Evolutionary conservation across 495 filamentous ascomycete genomes (phyloP), one percentile per base, ranked within the genome.

Genomic region (Chaetomium cochliodes): DNA sequence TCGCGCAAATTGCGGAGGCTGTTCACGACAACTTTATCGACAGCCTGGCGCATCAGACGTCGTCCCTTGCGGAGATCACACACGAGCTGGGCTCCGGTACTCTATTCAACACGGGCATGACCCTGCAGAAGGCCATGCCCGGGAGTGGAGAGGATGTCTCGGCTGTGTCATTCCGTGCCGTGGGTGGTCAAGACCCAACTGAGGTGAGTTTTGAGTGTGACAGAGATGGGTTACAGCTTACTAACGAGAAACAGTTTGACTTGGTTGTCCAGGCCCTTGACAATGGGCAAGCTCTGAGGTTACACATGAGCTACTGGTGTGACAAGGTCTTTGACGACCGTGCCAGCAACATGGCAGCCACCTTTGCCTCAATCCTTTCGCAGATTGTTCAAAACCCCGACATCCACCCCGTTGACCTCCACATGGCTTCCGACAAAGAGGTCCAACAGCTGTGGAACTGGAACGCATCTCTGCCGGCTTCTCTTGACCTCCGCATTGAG

Each of bases 41-140:
- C 16, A 67, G 73, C 26, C 30, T 71, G 7, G 57, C 72, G 4
- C 73, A 80, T 62, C 73, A 74, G 20, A 75, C 80, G 60, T 69
- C 73, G 9, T 67, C 78, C 8, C 69, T 82, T 9, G 47, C 68
- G 15, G 70, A 75, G 11, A 72, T 83, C 39, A 54, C 60, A 7
- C 60, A 62, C 11, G 60, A 62, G 59, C 5, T 62, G 11, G 47
- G 59, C 18, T 6, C 59, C 1, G 59, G 59, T 9, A 62, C 59
- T 20, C 59, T 62, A 6, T 62, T 62, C 30, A 62, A 62, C 28
- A 57, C 53, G 2, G 62, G 53, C 2, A 64, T 56, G 62, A 64
- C 62, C 2, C 52, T 58, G 23, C 62, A 55, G 60, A 58, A 25
- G 66, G 37, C 52, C 63, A 41, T 46, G 60, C 56, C 69, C 68